phyloP scores from a whole-genome alignment of 140 eudicot species.

The Cichorium intybus region DNA sequence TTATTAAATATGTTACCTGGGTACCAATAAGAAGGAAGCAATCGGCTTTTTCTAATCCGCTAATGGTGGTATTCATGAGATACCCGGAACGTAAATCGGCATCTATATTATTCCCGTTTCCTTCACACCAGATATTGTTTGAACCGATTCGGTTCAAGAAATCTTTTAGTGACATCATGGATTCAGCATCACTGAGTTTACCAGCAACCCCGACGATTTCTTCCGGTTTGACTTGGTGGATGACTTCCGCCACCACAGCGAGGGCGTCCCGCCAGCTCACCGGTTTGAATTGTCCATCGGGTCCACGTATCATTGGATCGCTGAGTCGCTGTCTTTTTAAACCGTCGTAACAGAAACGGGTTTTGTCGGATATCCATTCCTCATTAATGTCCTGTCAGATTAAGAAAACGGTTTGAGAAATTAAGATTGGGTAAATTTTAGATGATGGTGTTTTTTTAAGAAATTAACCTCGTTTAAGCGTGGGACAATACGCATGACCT shows the following conservation, averaged over 20 bases:
- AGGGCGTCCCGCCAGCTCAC: constrained; percentile 99
- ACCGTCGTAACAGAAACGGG: constrained; percentile 94
- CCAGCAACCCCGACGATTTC: constrained; percentile 94
- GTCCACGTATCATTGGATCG: constrained; percentile 93
- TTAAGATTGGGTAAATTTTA: too few species aligned
- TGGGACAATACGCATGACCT: constrained; percentile 90
- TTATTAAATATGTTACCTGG: constrained; percentile 47
- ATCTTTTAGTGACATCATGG: constrained; percentile 85
- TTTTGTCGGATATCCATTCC: constrained; percentile 99
- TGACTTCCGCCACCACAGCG: constrained; percentile 88
- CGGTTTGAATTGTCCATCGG: constrained; percentile 85
- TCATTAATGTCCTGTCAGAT: constrained; percentile 82
- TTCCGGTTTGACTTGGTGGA: constrained; percentile 71
- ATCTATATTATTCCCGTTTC: constrained; percentile 55
- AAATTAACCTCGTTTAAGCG: constrained; percentile 95
- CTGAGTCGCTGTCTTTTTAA: constrained; percentile 93
- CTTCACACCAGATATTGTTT: constrained; percentile 79
- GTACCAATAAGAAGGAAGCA: constrained; percentile 83
- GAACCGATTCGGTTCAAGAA: constrained; percentile 82
- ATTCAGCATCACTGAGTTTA: constrained; percentile 75
- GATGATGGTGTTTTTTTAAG: too few species aligned
- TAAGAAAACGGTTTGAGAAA: constrained; percentile 29
- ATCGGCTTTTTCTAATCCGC: constrained; percentile 86
- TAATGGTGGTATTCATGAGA: constrained; percentile 65
- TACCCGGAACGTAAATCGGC: constrained; percentile 88